Percentiles rank a stretch among this genome's conserved stretches.
Evolutionary conservation across 192 early-diverging fungal genomes (phyloP).

Genomic region (Umbelopsis sp.): DNA sequence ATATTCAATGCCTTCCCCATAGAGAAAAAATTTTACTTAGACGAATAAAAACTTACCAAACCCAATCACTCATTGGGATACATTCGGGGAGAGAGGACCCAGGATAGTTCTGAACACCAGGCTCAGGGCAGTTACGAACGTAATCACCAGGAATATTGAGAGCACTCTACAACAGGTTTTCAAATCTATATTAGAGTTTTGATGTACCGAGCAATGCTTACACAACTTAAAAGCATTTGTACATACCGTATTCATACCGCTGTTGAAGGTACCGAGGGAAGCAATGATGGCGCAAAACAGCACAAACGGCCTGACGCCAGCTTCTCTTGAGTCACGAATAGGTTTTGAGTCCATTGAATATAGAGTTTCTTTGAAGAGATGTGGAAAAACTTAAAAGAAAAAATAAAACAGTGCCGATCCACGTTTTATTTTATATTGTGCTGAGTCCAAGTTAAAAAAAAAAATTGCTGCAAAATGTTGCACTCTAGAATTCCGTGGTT

Average conservation of each 20-base stretch:
- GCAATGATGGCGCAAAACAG: conserved; percentile 37
- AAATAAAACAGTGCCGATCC: neutral
- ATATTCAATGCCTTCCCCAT: neutral
- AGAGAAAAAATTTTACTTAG: neutral
- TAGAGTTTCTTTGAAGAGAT: neutral
- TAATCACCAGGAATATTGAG: conserved; percentile 64
- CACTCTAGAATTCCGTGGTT: neutral
- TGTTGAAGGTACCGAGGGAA: conserved; percentile 35
- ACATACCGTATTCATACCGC: conserved; percentile 37
- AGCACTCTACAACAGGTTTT: conserved; percentile 4
- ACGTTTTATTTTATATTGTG: neutral
- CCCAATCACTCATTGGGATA: conserved; percentile 40
- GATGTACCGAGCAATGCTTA: no score
- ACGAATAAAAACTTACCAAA: conserved; percentile 41
- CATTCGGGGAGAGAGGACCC: conserved; percentile 36
- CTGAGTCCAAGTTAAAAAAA: neutral
- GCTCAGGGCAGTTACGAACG: conserved; percentile 54
- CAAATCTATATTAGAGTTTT: neutral
- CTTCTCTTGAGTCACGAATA: conserved; percentile 27
- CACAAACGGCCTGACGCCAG: conserved; percentile 29
- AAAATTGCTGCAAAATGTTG: neutral
- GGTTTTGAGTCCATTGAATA: conserved; percentile 10
- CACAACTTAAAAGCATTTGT: neutral
- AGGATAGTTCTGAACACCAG: conserved; percentile 31
- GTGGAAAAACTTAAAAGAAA: neutral